Conservation (phyloP, 78 protist genomes). For the slime mould (Dictyostelium discoideum) region DNA sequence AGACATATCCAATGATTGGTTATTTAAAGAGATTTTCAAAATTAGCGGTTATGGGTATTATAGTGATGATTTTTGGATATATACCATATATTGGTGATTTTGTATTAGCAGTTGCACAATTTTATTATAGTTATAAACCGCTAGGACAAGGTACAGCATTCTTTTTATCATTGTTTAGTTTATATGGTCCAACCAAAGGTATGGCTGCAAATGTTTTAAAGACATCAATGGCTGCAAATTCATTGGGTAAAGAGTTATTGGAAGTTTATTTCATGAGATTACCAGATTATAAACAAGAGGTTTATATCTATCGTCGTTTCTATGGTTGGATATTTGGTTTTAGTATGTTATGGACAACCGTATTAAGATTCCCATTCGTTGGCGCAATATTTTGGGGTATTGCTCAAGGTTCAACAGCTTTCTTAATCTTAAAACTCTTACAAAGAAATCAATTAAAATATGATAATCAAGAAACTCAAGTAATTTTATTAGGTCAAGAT, state of each 20-base stretch:
- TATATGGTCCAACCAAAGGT: neutral
- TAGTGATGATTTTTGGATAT: neutral
- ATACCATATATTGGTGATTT: conserved; percentile 44
- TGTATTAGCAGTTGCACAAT: conserved; percentile 53
- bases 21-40: conserved; percentile 21
- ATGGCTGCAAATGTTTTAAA: conserved; percentile 7
- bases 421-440: neutral
- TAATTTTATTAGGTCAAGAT: conserved; percentile 13
- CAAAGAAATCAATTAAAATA: conserved; percentile 54
- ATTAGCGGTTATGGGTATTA: neutral
- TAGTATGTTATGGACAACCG: neutral
- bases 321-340: conserved; percentile 72
- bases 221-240: conserved; percentile 40
- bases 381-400: conserved; percentile 29
- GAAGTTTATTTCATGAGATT: conserved; percentile 42
- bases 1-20: conserved; percentile 32
- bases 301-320: conserved; percentile 37
- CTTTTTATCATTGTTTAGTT: conserved; percentile 17
- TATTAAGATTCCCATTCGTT: conserved; percentile 29
- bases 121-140: conserved; percentile 24
- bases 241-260: conserved; percentile 61
- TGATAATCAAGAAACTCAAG: neutral
- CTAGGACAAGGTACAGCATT: conserved; percentile 46
- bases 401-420: conserved; percentile 35
- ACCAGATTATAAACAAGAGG: conserved; percentile 50